These are phyloP conservation scores for Phytophthora sp. DNA, from an alignment of 352 stramenopile species.

Conservation along the genomic window DNA sequence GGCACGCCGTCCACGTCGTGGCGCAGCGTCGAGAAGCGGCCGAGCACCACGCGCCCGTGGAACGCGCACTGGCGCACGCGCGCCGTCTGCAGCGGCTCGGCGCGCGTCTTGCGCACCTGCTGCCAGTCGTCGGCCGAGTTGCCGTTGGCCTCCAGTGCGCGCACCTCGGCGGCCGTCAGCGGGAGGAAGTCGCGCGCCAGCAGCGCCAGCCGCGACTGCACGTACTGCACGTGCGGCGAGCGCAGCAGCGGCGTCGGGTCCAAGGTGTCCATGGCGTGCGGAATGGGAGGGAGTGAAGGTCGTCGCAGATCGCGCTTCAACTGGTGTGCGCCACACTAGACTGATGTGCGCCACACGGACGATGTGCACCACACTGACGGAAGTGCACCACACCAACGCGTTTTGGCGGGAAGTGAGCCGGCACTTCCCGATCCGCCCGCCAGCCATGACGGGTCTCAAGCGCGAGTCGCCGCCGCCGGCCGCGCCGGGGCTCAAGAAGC, in stretches of 20 bases:
- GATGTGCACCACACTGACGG: not conserved
- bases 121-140: slow-evolving; percentile 81
- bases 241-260: slow-evolving; percentile 26
- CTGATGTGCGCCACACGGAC: not conserved
- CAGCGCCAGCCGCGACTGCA: slow-evolving; percentile 10
- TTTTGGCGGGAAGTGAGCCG: slow-evolving; percentile 24
- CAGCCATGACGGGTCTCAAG: slow-evolving; percentile 43
- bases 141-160: slow-evolving; percentile 56
- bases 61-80: slow-evolving; percentile 76
- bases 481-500: slow-evolving; percentile 37
- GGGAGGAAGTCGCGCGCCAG: slow-evolving; percentile 37
- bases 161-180: slow-evolving; percentile 56
- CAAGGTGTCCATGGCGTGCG: too few relatives aligned
- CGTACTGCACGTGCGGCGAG: slow-evolving; percentile 42
- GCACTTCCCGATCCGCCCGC: not conserved
- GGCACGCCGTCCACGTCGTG: slow-evolving; percentile 62
- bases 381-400: not conserved
- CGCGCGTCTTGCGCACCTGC: slow-evolving; percentile 50
- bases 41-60: slow-evolving; percentile 68
- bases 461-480: slow-evolving; percentile 23
- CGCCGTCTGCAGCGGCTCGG: slow-evolving; percentile 25
- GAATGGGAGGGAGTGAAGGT: not conserved
- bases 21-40: slow-evolving; percentile 38
- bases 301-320: slow-evolving; percentile 1
- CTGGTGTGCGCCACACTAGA: not conserved